These are phyloP conservation scores for Sporothrix brasiliensis DNA, from an alignment of 2,329 filamentous ascomycete species.

Conservation along the genomic window DNA sequence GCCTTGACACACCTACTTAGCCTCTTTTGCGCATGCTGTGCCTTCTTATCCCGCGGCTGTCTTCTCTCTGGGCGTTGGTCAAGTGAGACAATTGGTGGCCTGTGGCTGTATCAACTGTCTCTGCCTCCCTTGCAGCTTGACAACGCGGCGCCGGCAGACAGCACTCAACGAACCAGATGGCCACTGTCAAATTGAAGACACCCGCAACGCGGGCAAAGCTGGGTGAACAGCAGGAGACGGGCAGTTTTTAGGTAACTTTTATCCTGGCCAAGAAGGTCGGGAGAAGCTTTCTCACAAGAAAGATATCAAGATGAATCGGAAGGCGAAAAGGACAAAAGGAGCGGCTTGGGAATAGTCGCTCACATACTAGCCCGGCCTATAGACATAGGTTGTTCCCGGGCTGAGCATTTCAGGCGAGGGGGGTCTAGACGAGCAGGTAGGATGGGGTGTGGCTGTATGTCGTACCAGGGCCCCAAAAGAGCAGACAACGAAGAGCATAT, in stretches of 20 bases:
- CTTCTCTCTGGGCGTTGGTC: not conserved
- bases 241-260: not conserved
- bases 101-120: constrained; percentile 6
- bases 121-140: constrained; percentile 9
- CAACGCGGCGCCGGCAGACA: not conserved
- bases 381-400: constrained; percentile 10
- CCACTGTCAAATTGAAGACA: not conserved
- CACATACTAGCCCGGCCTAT: not conserved
- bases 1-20: constrained; percentile 4
- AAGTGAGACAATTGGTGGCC: constrained; percentile 8
- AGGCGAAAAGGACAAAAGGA: not conserved
- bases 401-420: not conserved
- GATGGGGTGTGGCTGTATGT: not conserved
- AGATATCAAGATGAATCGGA: not conserved
- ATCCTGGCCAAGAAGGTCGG: constrained; percentile 1
- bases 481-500: not conserved
- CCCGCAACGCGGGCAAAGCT: not conserved
- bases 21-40: constrained; percentile 13
- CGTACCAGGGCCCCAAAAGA: not conserved
- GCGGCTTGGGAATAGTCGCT: no score
- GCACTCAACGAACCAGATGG: not conserved
- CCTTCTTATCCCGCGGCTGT: not conserved
- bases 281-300: not conserved
- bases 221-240: not conserved
- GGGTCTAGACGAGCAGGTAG: not conserved